Evolutionary conservation across 2,329 filamentous ascomycete genomes (phyloP), one percentile per base, ranked within the genome.

Genomic region (Dissoconium aciculare): DNA sequence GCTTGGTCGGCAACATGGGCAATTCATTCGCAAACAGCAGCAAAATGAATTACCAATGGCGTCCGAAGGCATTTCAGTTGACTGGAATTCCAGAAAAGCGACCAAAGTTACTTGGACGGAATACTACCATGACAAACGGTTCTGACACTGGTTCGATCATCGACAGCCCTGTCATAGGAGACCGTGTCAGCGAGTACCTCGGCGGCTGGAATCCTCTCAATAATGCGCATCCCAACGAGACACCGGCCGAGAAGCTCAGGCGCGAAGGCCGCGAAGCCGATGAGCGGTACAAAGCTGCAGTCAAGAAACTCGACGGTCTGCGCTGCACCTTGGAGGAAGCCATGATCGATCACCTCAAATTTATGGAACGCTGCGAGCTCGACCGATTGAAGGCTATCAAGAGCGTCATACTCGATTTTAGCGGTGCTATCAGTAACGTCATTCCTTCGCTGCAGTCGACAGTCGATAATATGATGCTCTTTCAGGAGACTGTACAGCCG

Each of bases 401-500:
- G 66, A 87, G 87, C 14, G 91, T 98, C 31, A 78, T 98, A 39
- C 70, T 98, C 26, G 91, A 98, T 59, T 95, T 98, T 56, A 94
- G 87, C 4, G 89, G 89, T 27, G 84, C 87, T 21, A 81, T 98
- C 55, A 87, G 87, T 65, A 98, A 98, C 50, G 87, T 94, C 47
- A 95, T 98, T 40, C 91, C 89, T 11, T 91, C 81, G 50, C 63
- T 98, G 39, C 89, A 95, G 58, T 87, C 87, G 36, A 84, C 85
- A 0, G 84, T 98, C 14, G 89, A 98, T 60, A 84, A 91, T 53
- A 94, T 98, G 85, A 84, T 98, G 75, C 68, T 98, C 27, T 98
- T 91, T 60, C 89, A 98, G 56, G 89, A 98, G 63, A 95, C 89
- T 1, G 81, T 98, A n/a, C 89, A 95, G 56, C 89, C 89, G 4